Evolutionary conservation across 2,329 filamentous ascomycete species (phyloP).

Genomic region (Epichloe amarillans): DNA sequence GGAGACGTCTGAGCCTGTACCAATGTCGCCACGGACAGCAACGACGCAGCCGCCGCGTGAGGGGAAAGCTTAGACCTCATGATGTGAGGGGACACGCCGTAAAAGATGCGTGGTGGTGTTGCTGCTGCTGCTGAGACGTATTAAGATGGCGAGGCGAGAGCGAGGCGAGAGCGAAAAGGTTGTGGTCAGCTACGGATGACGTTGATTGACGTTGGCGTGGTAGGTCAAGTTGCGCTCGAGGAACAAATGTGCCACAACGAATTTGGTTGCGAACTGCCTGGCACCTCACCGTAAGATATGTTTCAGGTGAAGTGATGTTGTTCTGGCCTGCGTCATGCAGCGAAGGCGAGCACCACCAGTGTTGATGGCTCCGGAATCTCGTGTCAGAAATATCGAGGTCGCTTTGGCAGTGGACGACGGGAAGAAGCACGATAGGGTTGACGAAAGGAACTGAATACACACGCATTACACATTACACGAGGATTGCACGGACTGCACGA

Average conservation of each 20-base stretch:
- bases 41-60: constrained; percentile 1
- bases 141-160: background rate
- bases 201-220: background rate
- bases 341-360: background rate
- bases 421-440: background rate
- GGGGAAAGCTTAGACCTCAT: constrained; percentile 6
- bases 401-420: background rate
- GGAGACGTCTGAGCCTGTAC: constrained; percentile 6
- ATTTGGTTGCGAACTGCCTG: background rate
- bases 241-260: background rate
- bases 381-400: background rate
- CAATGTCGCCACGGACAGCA: constrained; percentile 4
- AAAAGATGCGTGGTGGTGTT: background rate
- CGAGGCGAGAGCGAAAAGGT: background rate
- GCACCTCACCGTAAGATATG: background rate
- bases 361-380: background rate
- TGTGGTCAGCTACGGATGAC: background rate
- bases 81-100: background rate
- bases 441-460: background rate
- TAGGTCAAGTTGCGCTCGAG: background rate
- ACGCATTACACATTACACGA: too few species aligned
- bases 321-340: background rate
- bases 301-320: background rate
- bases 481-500: background rate
- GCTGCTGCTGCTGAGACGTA: too few species aligned